Percentiles rank a stretch among this genome's conserved stretches.
Evolutionary conservation across 2,329 filamentous ascomycete species (phyloP).

Genomic region (Seiridium cupressi): DNA sequence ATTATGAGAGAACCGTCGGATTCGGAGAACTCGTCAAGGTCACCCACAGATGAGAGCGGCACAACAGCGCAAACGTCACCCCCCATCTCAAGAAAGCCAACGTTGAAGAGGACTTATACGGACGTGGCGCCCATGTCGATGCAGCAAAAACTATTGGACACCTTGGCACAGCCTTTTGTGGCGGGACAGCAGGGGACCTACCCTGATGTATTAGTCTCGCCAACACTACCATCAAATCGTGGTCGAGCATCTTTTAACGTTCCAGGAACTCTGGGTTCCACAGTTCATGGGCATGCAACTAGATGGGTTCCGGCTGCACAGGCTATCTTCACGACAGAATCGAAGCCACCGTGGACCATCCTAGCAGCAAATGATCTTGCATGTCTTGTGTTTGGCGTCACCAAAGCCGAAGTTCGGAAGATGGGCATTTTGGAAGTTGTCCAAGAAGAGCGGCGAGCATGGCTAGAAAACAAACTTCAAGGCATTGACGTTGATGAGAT

Average conservation of each 20-base stretch:
- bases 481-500: conserved; percentile 55
- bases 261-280: conserved; percentile 49
- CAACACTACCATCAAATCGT: conserved; percentile 37
- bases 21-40: conserved; percentile 51
- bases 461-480: conserved; percentile 83
- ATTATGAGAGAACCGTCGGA: conserved; percentile 23
- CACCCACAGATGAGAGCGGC: conserved; percentile 54
- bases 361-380: conserved; percentile 94
- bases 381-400: conserved; percentile 97
- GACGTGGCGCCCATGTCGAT: conserved; percentile 73
- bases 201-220: conserved; percentile 39
- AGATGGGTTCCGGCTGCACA: conserved; percentile 90
- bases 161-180: conserved; percentile 78
- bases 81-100: conserved; percentile 60
- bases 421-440: conserved; percentile 95
- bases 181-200: conserved; percentile 39
- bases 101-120: conserved; percentile 82
- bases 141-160: conserved; percentile 82
- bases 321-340: conserved; percentile 96
- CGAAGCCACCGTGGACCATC: conserved; percentile 89
- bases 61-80: conserved; percentile 52
- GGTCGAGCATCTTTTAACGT: conserved; percentile 39
- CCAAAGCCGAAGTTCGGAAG: conserved; percentile 90
- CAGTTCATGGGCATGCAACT: conserved; percentile 83
- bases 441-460: conserved; percentile 80